Evolutionary conservation across 2,329 filamentous ascomycete genomes (phyloP).

Genomic region (Colletotrichum spaethianum): DNA sequence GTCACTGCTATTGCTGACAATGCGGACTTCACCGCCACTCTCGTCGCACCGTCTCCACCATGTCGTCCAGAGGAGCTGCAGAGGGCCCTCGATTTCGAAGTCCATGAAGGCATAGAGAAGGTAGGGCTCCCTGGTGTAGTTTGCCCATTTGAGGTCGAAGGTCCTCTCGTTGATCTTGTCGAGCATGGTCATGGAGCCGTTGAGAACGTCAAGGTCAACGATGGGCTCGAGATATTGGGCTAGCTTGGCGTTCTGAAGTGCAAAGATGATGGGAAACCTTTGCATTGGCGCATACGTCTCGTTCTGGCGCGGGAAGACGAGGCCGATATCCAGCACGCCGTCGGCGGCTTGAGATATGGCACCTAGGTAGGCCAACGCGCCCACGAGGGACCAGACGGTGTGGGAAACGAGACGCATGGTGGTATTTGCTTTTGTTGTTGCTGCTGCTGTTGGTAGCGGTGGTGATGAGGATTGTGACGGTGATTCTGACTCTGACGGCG

Average conservation of each 20-base stretch:
- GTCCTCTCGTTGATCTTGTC: neutral
- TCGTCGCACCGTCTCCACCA: slow-evolving; percentile 35
- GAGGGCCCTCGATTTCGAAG: slow-evolving; percentile 31
- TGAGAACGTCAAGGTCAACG: slow-evolving; percentile 27
- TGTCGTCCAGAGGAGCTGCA: slow-evolving; percentile 23
- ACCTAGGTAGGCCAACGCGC: slow-evolving; percentile 32
- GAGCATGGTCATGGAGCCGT: slow-evolving; percentile 20
- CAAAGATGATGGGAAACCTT: slow-evolving; percentile 49
- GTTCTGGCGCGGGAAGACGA: slow-evolving; percentile 50
- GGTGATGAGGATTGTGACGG: neutral
- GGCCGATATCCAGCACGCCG: slow-evolving; percentile 45
- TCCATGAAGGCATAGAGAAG: slow-evolving; percentile 31
- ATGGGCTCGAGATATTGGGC: slow-evolving; percentile 37
- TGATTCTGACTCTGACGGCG: no score
- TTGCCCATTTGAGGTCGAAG: neutral
- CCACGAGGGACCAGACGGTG: slow-evolving; percentile 27
- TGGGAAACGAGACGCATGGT: slow-evolving; percentile 28
- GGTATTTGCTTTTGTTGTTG: neutral
- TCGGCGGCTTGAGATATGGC: slow-evolving; percentile 3
- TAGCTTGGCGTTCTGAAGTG: slow-evolving; percentile 45
- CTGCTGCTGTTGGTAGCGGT: neutral
- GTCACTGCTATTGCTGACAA: slow-evolving; percentile 23
- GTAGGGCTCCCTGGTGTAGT: slow-evolving; percentile 34
- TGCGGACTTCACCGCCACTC: slow-evolving; percentile 26
- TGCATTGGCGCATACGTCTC: slow-evolving; percentile 47